A percentile compares a stretch with the other conserved stretches of the same genome.
Evolutionary conservation across 768 basidiomycete species (phyloP).

Genomic region (Mycena filopes): DNA sequence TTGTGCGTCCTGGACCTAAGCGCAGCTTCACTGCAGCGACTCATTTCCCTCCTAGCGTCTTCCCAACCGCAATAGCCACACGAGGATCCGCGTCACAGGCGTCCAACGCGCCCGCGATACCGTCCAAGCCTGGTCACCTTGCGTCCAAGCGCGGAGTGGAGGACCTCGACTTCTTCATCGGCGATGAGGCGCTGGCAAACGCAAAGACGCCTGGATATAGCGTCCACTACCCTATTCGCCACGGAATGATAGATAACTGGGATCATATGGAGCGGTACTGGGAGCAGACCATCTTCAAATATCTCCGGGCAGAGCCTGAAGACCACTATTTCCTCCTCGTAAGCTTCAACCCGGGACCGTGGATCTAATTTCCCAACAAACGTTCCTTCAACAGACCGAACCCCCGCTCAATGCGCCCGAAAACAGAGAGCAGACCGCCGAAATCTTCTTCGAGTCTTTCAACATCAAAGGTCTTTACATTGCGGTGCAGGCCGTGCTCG

Average conservation of each 20-base stretch:
- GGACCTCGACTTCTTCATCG: slow-evolving; percentile 99
- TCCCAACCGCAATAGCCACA: slow-evolving; percentile 97
- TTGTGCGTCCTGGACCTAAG: slow-evolving; percentile 68
- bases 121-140: slow-evolving; percentile 88
- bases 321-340: slow-evolving; percentile 98
- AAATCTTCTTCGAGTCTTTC: slow-evolving; percentile 99
- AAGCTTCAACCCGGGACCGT: slow-evolving; percentile 44
- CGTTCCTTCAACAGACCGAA: slow-evolving; percentile 81
- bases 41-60: slow-evolving; percentile 67
- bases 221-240: slow-evolving; percentile 95
- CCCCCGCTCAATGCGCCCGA: slow-evolving; percentile 98
- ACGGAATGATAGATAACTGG: slow-evolving; percentile 98
- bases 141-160: slow-evolving; percentile 98
- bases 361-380: background rate
- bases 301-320: slow-evolving; percentile 97
- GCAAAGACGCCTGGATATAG: slow-evolving; percentile 94
- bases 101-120: slow-evolving; percentile 80
- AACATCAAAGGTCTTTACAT: slow-evolving; percentile 99
- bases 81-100: slow-evolving; percentile 74
- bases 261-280: slow-evolving; percentile 99
- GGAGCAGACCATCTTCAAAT: slow-evolving; percentile 99
- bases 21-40: slow-evolving; percentile 18
- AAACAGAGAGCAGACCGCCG: slow-evolving; percentile 98
- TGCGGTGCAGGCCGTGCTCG: slow-evolving; percentile 97
- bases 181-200: slow-evolving; percentile 96